phyloP scores from a whole-genome alignment of 139 green algal genomes.

The Volvox reticuliferus region DNA sequence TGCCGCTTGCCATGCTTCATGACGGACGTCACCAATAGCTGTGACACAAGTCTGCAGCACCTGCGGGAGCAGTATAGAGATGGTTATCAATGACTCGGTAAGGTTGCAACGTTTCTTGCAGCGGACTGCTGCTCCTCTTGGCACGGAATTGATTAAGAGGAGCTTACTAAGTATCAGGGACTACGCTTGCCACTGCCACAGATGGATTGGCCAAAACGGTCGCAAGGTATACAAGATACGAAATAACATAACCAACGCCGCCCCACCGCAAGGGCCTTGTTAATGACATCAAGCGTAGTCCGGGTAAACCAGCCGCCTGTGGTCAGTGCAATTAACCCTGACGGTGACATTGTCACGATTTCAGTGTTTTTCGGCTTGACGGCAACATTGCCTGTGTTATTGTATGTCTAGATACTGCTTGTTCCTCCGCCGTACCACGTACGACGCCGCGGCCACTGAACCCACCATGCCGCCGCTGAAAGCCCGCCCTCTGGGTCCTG shows the following conservation, averaged over 20 bases:
- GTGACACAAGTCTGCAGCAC: slow-evolving; percentile 39
- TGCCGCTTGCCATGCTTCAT: slow-evolving; percentile 11
- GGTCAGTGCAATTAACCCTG: background rate
- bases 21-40: background rate
- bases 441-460: slow-evolving; percentile 4
- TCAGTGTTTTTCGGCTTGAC: slow-evolving; percentile 34
- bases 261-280: slow-evolving; percentile 27
- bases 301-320: slow-evolving; percentile 31
- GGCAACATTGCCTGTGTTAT: slow-evolving; percentile 38
- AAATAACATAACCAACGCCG: background rate
- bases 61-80: background rate
- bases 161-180: background rate
- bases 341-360: background rate
- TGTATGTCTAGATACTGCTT: slow-evolving; percentile 27
- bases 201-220: background rate
- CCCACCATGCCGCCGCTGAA: slow-evolving; percentile 6
- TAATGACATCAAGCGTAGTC: slow-evolving; percentile 20
- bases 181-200: no score
- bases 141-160: no score
- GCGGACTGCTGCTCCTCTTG: no score
- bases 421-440: background rate
- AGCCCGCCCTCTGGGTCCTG: background rate
- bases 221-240: background rate
- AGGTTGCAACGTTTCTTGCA: no score
- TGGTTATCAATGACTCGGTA: no score